Evolutionary conservation across 441 rosid genomes (phyloP).

Genomic region (Euphorbia celastroides): DNA sequence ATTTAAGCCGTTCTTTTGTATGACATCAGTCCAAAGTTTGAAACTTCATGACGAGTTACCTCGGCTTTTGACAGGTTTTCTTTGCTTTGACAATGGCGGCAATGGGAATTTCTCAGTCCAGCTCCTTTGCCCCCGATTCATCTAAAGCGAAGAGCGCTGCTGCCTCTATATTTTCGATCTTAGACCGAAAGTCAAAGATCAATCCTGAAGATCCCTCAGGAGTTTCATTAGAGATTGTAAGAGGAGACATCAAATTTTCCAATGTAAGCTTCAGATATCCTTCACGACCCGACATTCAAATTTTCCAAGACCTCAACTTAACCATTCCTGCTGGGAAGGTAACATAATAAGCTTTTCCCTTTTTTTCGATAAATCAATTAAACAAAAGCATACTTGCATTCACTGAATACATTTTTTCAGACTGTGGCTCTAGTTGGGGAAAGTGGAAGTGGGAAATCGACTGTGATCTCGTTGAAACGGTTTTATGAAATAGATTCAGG

Average conservation of each 20-base stretch:
- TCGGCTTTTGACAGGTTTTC: conserved; percentile 50
- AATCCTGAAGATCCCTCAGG: conserved; percentile 60
- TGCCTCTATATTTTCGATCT: conserved; percentile 60
- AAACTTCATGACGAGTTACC: not conserved
- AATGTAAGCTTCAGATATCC: conserved; percentile 71
- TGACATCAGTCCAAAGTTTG: not conserved
- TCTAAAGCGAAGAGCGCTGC: conserved; percentile 55
- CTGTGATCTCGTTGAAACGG: conserved; percentile 58
- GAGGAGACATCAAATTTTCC: conserved; percentile 57
- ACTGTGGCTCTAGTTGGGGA: conserved; percentile 79
- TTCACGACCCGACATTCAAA: conserved; percentile 61
- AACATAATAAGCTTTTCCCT: too few species aligned
- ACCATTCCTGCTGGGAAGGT: too few species aligned
- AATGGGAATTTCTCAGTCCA: conserved; percentile 56
- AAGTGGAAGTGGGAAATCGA: conserved; percentile 73
- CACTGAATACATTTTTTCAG: too few species aligned
- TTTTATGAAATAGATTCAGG: conserved; percentile 71
- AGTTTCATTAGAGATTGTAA: conserved; percentile 34
- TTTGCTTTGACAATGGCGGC: conserved; percentile 63
- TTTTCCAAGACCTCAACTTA: too few species aligned
- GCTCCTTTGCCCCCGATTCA: conserved; percentile 54
- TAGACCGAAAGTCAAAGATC: conserved; percentile 55
- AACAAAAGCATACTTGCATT: too few species aligned
- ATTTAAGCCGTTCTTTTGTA: too few species aligned
- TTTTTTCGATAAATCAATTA: too few species aligned